phyloP scores from a whole-genome alignment of 2,329 filamentous ascomycete genomes.

The Aspergillus vadensis region DNA sequence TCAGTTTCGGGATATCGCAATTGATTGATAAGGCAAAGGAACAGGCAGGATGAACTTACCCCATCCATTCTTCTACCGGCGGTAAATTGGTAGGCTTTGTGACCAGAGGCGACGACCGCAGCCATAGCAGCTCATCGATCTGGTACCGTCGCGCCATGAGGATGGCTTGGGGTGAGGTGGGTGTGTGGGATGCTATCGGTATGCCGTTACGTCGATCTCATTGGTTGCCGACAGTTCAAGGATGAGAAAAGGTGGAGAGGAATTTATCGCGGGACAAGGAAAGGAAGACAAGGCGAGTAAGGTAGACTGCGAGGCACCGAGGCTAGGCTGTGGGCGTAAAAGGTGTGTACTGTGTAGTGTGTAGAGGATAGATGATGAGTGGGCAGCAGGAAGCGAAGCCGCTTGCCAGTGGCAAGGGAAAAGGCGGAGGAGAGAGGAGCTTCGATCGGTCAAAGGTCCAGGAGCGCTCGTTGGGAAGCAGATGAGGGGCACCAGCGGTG shows the following conservation, averaged over 20 bases:
- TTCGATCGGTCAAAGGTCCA: slow-evolving; percentile 19
- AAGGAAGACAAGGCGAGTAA: not conserved
- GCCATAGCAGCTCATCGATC: slow-evolving; percentile 70
- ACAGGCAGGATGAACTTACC: slow-evolving; percentile 56
- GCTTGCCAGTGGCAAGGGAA: slow-evolving; percentile 21
- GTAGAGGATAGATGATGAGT: slow-evolving; percentile 3
- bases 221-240: slow-evolving; percentile 25
- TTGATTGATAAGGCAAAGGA: slow-evolving; percentile 10
- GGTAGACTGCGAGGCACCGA: slow-evolving; percentile 4
- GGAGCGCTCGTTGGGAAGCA: slow-evolving; percentile 10
- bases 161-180: slow-evolving; percentile 21
- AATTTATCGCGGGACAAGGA: slow-evolving; percentile 5
- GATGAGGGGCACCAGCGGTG: slow-evolving; percentile 20
- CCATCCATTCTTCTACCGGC: slow-evolving; percentile 94
- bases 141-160: slow-evolving; percentile 65
- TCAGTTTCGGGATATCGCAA: slow-evolving; percentile 23
- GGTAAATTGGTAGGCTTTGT: slow-evolving; percentile 77
- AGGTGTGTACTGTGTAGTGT: not conserved
- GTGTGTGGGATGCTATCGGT: slow-evolving; percentile 18
- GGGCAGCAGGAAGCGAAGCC: slow-evolving; percentile 12
- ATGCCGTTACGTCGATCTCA: slow-evolving; percentile 31
- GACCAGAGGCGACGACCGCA: slow-evolving; percentile 82
- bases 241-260: slow-evolving; percentile 9
- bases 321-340: not conserved
- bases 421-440: slow-evolving; percentile 12